A percentile compares a stretch with the other conserved stretches of the same genome.
Evolutionary conservation across 2,329 filamentous ascomycete species (phyloP).

Genomic region (Scortechinia acanthostroma): DNA sequence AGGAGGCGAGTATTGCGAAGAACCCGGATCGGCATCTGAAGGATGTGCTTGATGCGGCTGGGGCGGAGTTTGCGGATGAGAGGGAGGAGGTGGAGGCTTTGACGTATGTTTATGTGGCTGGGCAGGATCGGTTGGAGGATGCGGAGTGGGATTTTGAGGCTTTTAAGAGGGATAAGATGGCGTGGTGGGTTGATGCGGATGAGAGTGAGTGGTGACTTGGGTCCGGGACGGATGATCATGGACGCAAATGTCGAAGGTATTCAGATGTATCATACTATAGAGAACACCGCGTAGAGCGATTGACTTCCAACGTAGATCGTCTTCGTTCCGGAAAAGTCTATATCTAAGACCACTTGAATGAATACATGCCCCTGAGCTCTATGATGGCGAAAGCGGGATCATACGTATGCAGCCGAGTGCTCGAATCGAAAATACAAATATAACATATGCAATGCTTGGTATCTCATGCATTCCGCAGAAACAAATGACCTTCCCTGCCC

Average conservation of each 20-base stretch:
- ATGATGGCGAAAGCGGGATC: no score
- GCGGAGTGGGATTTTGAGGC: slow-evolving; percentile 58
- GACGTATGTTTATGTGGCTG: slow-evolving; percentile 34
- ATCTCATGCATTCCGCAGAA: no score
- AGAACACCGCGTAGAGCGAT: no score
- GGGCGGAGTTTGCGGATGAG: slow-evolving; percentile 10
- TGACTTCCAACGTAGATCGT: no score
- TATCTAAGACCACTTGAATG: no score
- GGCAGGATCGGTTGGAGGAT: slow-evolving; percentile 32
- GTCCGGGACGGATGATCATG: neutral
- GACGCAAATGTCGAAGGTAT: no score
- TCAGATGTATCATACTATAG: no score
- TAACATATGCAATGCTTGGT: neutral
- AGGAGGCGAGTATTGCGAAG: slow-evolving; percentile 18
- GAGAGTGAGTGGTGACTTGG: slow-evolving; percentile 27
- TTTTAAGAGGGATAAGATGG: slow-evolving; percentile 54
- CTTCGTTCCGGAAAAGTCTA: no score
- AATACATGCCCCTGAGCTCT: no score
- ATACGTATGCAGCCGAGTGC: neutral
- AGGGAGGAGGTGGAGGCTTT: slow-evolving; percentile 24
- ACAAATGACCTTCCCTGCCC: no score
- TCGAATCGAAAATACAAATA: neutral
- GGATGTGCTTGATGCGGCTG: slow-evolving; percentile 34
- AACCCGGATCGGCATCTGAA: slow-evolving; percentile 28
- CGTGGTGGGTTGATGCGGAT: slow-evolving; percentile 40